Conservation (phyloP, 192 early-diverging fungal genomes). For the Spinellus fusiger region DNA sequence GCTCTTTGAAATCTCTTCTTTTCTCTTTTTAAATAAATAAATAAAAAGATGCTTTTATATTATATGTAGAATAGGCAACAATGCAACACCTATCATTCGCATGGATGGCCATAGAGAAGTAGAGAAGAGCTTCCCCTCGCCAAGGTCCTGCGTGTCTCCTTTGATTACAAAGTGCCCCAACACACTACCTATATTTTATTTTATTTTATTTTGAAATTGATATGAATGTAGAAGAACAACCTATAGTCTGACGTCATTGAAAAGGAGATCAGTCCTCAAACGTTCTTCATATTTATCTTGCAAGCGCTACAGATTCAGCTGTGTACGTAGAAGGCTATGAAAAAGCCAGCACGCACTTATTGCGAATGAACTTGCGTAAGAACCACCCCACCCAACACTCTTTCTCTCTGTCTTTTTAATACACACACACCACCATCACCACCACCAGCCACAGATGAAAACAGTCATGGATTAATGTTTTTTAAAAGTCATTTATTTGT, state of each 20-base stretch:
- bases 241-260: slow-evolving; percentile 1
- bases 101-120: no score
- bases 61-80: not conserved
- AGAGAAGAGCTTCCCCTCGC: no score
- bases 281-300: not conserved
- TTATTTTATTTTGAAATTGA: not conserved
- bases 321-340: not conserved
- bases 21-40: not conserved
- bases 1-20: not conserved
- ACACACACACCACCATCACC: no score
- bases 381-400: no score
- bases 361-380: not conserved
- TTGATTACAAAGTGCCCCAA: no score
- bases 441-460: no score
- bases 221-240: not conserved
- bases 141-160: no score
- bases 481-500: no score
- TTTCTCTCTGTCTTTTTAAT: no score
- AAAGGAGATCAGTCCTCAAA: slow-evolving; percentile 1
- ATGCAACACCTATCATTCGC: no score
- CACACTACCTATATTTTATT: not conserved
- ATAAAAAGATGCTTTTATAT: not conserved
- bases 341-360: not conserved
- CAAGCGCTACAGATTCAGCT: not conserved
- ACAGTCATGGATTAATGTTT: no score